These are phyloP conservation scores for Rubus parviflorus DNA, from an alignment of 306 rosid genomes.

Conservation along the genomic window DNA sequence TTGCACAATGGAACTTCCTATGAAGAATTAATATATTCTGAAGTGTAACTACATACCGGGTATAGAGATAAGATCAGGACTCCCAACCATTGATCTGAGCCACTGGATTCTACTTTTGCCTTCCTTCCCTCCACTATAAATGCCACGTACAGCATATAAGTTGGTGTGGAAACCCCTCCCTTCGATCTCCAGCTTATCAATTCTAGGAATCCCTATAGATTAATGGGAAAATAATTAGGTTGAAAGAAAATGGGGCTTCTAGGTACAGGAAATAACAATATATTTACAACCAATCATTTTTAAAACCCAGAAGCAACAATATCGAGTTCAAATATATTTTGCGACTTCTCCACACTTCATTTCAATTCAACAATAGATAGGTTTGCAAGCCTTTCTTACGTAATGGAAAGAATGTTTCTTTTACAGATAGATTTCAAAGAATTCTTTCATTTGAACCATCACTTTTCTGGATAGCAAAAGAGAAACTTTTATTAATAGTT, in stretches of 20 bases:
- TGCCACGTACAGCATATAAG: conserved; percentile 86
- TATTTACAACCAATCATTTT: not conserved
- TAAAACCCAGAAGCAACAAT: not conserved
- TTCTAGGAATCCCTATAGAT: conserved; percentile 76
- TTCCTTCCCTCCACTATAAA: conserved; percentile 96
- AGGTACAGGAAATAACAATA: not conserved
- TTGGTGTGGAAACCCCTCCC: conserved; percentile 99
- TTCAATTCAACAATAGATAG: not conserved
- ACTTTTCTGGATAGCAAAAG: not conserved
- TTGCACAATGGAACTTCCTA: conserved; percentile 13
- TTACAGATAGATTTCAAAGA: not conserved
- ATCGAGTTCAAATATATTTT: not conserved
- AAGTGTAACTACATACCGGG: conserved; percentile 56
- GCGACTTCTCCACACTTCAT: not conserved
- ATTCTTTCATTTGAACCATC: not conserved
- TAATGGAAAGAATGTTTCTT: not conserved
- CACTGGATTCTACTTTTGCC: conserved; percentile 95
- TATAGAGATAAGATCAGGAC: conserved; percentile 98
- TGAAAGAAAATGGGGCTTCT: conserved; percentile 11
- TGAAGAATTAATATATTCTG: no score
- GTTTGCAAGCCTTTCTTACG: not conserved
- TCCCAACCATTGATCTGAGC: conserved; percentile 99
- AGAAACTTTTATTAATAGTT: not conserved
- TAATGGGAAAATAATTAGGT: not conserved
- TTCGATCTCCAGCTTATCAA: conserved; percentile 93